A percentile compares a stretch with the other conserved stretches of the same genome.
Evolutionary conservation across 331 rosid genomes (phyloP).

Genomic region (Phaseolus coccineus): DNA sequence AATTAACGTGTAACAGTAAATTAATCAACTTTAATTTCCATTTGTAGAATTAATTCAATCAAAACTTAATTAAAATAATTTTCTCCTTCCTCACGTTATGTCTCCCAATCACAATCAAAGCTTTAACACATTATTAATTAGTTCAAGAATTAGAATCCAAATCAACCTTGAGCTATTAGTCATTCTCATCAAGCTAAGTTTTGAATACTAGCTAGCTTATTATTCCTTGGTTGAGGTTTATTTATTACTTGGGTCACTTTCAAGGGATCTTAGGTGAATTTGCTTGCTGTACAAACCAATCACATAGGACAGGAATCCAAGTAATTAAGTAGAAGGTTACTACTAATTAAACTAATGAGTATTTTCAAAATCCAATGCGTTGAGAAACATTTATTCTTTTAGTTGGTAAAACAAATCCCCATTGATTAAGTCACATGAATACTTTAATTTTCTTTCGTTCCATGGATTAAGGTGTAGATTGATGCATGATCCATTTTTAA

Average conservation of each 20-base stretch:
- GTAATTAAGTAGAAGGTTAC: conserved; percentile 16
- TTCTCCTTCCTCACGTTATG: conserved; percentile 19
- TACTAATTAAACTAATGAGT: conserved; percentile 12
- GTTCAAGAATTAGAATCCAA: conserved; percentile 20
- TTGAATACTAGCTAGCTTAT: background rate
- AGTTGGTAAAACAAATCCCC: conserved; percentile 1
- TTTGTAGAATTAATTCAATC: conserved; percentile 5
- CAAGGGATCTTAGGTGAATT: conserved; percentile 43
- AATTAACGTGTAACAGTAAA: background rate
- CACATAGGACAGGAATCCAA: conserved; percentile 27
- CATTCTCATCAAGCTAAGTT: conserved; percentile 36
- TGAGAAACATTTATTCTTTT: conserved; percentile 42
- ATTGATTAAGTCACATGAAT: background rate
- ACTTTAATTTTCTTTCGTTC: conserved; percentile 21
- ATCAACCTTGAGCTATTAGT: conserved; percentile 33
- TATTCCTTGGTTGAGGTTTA: background rate
- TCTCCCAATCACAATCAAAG: conserved; percentile 27
- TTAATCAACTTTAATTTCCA: conserved; percentile 36
- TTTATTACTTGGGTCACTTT: conserved; percentile 40
- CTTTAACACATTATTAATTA: conserved; percentile 22
- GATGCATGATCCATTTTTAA: background rate
- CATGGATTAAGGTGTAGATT: conserved; percentile 42
- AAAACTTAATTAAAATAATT: background rate
- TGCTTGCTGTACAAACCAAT: conserved; percentile 32
- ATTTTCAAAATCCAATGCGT: conserved; percentile 19